phyloP scores from a whole-genome alignment of 768 basidiomycete genomes.

The Podaxis sp. region DNA sequence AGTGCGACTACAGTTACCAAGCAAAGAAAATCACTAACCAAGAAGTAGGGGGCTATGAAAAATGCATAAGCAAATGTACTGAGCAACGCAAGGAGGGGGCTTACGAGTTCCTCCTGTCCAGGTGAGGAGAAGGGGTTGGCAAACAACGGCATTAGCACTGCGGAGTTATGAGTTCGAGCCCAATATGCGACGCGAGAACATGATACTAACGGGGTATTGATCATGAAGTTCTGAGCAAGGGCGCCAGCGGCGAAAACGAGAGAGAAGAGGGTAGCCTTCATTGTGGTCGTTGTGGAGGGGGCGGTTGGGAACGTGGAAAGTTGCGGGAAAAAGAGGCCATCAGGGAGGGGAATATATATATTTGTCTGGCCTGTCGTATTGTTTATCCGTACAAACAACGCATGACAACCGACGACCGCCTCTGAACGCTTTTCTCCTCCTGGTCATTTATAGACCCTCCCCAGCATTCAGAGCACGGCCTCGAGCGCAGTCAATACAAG shows the following conservation, averaged over 20 bases:
- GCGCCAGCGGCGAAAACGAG: conserved; percentile 41
- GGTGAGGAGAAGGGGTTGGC: conserved; percentile 51
- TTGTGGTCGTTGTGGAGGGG: conserved; percentile 32
- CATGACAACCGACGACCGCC: conserved; percentile 13
- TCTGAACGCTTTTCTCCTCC: neutral
- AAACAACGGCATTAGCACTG: conserved; percentile 50
- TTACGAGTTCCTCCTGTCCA: conserved; percentile 60
- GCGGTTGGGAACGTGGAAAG: conserved; percentile 25
- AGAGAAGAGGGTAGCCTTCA: conserved; percentile 46
- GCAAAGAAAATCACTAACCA: conserved; percentile 44
- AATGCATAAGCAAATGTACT: conserved; percentile 13
- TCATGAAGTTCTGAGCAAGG: conserved; percentile 43
- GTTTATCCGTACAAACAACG: conserved; percentile 12
- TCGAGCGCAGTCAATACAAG: neutral
- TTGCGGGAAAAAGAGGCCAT: conserved; percentile 18
- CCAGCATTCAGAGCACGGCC: neutral
- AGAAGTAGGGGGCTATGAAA: conserved; percentile 53
- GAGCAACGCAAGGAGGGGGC: conserved; percentile 19
- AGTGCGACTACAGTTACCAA: conserved; percentile 4
- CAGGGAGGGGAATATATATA: conserved; percentile 12
- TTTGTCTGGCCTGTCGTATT: neutral
- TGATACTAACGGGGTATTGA: conserved; percentile 72
- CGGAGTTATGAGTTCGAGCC: conserved; percentile 13
- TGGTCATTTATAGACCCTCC: neutral
- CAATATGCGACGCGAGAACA: neutral